phyloP scores from a whole-genome alignment of 176 grass and related monocot species.

The Musa itinerans region DNA sequence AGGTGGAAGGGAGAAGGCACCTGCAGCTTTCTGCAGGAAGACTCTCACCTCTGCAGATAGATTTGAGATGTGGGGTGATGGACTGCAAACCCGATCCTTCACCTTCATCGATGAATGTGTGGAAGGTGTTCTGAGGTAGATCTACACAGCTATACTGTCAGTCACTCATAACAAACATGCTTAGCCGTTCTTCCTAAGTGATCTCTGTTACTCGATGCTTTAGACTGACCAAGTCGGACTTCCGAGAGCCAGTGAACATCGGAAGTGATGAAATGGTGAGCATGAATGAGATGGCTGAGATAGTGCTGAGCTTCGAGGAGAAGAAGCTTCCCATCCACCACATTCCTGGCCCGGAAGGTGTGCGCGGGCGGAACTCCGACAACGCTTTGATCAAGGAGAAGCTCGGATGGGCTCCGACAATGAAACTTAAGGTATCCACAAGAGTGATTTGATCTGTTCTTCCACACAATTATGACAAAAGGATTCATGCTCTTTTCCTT shows the following conservation, averaged over 20 bases:
- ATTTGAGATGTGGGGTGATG: conserved; percentile 20
- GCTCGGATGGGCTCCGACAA: conserved; percentile 3
- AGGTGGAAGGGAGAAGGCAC: conserved; percentile 18
- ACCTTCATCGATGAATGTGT: conserved; percentile 13
- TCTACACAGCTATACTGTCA: not conserved
- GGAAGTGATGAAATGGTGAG: conserved; percentile 18
- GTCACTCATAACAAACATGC: not conserved
- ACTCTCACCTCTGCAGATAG: not conserved
- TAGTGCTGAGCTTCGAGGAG: conserved; percentile 7
- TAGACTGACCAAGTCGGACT: conserved; percentile 10
- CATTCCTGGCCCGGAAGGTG: conserved; percentile 11
- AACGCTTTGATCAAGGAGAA: conserved; percentile 10
- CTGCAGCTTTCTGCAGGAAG: conserved; percentile 15
- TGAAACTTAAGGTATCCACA: conserved; percentile 2
- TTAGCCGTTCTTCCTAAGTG: not conserved
- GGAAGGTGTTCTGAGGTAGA: conserved; percentile 10
- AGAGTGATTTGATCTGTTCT: too few relatives aligned
- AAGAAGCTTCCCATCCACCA: conserved; percentile 11
- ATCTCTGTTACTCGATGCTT: not conserved
- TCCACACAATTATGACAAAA: too few relatives aligned
- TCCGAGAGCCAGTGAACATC: conserved; percentile 11
- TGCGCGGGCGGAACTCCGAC: conserved; percentile 7
- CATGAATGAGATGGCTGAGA: conserved; percentile 16
- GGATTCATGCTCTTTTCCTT: too few relatives aligned
- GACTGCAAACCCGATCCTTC: conserved; percentile 13